Conservation (phyloP, 2,329 filamentous ascomycete species). For the Conoideocrella luteorostrata region DNA sequence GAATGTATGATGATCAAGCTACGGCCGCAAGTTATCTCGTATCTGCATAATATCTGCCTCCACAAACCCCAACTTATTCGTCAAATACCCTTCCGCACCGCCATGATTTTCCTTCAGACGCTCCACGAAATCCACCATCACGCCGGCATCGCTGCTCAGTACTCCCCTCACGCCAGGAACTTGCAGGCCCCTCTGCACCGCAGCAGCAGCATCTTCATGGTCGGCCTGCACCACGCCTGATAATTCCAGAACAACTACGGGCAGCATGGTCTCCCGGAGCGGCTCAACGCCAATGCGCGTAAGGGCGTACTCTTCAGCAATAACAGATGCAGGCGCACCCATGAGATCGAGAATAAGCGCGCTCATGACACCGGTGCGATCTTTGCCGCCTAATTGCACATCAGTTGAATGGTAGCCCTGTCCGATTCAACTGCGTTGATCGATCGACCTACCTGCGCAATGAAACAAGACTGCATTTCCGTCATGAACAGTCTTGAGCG, state of each 20-base stretch:
- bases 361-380: slow-evolving; percentile 1
- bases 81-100: slow-evolving; percentile 2
- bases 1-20: too few species aligned
- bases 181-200: background rate
- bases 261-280: background rate
- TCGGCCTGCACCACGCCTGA: background rate
- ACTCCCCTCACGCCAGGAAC: background rate
- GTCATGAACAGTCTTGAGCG: background rate
- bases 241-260: background rate
- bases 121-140: slow-evolving; percentile 5
- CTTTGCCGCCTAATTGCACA: background rate
- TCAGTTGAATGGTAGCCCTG: too few species aligned
- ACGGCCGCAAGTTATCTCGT: background rate
- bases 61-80: background rate
- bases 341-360: slow-evolving; percentile 1
- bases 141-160: background rate
- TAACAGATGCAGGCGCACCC: background rate
- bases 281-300: slow-evolving; percentile 4
- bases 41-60: background rate
- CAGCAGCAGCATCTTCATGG: background rate
- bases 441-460: background rate
- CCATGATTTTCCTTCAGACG: background rate
- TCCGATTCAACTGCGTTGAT: too few species aligned
- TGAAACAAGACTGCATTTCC: background rate
- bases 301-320: slow-evolving; percentile 2